Base-by-base conservation (phyloP, 495 filamentous ascomycete species). In the Hapsidospora chrysogenum region DNA sequence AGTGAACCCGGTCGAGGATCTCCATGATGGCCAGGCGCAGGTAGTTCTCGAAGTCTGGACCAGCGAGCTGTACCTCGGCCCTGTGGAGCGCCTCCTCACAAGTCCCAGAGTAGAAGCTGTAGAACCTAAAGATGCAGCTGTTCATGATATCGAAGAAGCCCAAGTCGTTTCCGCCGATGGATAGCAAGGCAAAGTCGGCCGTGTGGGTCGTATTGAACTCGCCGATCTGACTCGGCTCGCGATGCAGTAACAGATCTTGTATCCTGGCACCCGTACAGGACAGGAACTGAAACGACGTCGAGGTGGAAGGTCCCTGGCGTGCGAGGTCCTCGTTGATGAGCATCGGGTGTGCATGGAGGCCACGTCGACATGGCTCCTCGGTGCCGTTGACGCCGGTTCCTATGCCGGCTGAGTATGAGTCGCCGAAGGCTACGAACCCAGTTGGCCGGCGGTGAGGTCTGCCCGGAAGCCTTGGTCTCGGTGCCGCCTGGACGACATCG, bases 321-420 rank as follows among this genome's bases (percentile, higher is more conserved):
- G 35, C 38, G 6, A 60, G 29, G 40, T 55, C 54, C 14, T 37
- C 26, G 26, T 46, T 40, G 31, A 66, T 50, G 20, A 62, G 46
- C 21, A 41, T 34, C 13, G 54, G 51, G 37, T 63, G 56, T 19
- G 58, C 50, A 29, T 51, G 49, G 19, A 42, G 25, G 23, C 58
- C 60, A 17, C 44, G 53, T 15, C 57, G 51, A 34, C 61, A 66
- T 17, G 54, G 53, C 37, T 60, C 49, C 36, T 58, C 51, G 11
- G 48, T 52, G 31, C 46, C 50, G 15, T 53, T 41, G 37, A 54
- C 32, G 22, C 47, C 47, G 7, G 60, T 61, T 15, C 63, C 64
- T 29, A 66, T 62, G 16, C 64, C 62, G 2, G 62, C 56, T 20
- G 54, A 57, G 35, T 65, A 68, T 7, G 61, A 65, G 39, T 68